phyloP scores from a whole-genome alignment of 768 basidiomycete species.

The Auricularia sp. region DNA sequence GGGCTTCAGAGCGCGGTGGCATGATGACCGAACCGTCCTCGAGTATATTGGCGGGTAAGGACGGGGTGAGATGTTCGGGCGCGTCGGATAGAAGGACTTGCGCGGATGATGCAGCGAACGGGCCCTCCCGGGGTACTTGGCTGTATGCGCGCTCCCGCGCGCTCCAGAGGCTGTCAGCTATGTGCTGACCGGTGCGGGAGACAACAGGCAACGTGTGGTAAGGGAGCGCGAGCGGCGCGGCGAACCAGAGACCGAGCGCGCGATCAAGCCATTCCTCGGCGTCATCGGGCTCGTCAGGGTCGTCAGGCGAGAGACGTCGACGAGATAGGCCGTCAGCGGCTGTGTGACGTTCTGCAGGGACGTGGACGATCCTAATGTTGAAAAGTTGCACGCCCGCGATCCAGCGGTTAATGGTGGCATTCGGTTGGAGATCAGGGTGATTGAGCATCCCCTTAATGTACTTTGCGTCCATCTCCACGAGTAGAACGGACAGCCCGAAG shows the following conservation, averaged over 20 bases:
- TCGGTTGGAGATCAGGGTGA: conserved; percentile 6
- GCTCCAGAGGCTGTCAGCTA: background rate
- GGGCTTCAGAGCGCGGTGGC: background rate
- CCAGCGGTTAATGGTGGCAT: conserved; percentile 8
- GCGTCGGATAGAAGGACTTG: background rate
- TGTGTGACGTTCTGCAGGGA: conserved; percentile 17
- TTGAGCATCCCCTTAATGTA: conserved; percentile 9
- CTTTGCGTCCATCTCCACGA: conserved; percentile 6
- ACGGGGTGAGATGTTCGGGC: background rate
- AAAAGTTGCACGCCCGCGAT: conserved; percentile 4
- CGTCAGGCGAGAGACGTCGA: conserved; percentile 2
- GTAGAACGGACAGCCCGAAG: background rate
- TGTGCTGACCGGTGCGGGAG: background rate
- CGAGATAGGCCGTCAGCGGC: conserved; percentile 18
- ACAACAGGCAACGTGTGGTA: background rate
- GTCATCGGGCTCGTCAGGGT: background rate
- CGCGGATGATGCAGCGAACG: background rate
- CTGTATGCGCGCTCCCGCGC: background rate
- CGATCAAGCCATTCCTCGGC: background rate
- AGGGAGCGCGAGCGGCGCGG: background rate
- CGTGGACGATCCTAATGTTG: conserved; percentile 21
- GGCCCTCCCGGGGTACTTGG: background rate
- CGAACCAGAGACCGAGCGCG: background rate
- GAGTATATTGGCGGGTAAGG: background rate
- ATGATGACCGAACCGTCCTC: background rate